Base-by-base conservation (phyloP, 495 filamentous ascomycete genomes). In the Tuber calosporum region DNA sequence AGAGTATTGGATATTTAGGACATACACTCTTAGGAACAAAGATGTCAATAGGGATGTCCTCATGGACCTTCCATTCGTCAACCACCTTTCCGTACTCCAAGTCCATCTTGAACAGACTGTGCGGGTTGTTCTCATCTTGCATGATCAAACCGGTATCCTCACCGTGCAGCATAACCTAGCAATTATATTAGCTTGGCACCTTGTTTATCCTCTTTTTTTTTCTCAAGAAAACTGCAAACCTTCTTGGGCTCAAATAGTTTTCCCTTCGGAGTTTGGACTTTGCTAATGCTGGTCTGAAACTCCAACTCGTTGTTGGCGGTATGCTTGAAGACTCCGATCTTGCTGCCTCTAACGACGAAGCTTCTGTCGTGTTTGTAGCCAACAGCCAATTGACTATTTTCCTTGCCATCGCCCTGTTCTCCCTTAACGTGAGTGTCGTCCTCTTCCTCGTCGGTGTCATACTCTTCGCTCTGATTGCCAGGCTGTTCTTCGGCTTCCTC, bases 281-380 rank as follows among this genome's bases (percentile, higher is more conserved):
- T 97, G 68, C 91, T 96, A 75, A 99, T 99, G 77, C 91, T 97
- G 34, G 95, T 99, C n/a, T 91, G 92, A 83, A 98, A 98, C 83
- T 98, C 91, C 40, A 99, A 87, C 70, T 94, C 89, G 81, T 98
- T 96, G 83, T 97, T 91, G 17, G 89, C 85, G 0, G 92, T 97
- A 79, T 98, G 96, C 84, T 96, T 98, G 87, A 99, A 99, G 40
- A 98, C 96, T 70, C 95, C 95, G 81, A 99, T 99, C 86, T 97
- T 96, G 77, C 92, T 93, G 42, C 95, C 95, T 74, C 95, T 91
- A 34, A 99, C 93, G 67, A 99, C 95, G 73, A 98, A 99, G 2
- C 93, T 97, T 38, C 96, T 88, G 79, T 99, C 96, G 77, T 97
- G 91, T 84, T 97, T 99, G 85, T 96, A 97, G 40, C 96, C 95